These are phyloP conservation scores for Panicum virgatum DNA, from an alignment of 202 grass and related monocot genomes.

Conservation along the genomic window DNA sequence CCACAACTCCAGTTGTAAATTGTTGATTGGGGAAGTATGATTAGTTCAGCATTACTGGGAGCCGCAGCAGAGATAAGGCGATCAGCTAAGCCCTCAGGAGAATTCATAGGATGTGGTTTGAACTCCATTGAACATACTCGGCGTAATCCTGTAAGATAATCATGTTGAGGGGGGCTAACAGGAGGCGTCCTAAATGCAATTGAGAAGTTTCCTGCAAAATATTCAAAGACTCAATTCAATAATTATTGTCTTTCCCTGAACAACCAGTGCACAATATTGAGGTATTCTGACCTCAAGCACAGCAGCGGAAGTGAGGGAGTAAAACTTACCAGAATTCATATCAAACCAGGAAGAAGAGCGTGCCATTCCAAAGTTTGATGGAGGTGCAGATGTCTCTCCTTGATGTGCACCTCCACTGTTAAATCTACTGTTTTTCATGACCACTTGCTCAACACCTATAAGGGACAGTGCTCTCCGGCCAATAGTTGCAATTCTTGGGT, in stretches of 20 bases:
- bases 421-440: constrained; percentile 80
- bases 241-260: not conserved
- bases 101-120: constrained; percentile 69
- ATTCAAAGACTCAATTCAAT: constrained; percentile 22
- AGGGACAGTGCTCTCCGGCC: constrained; percentile 78
- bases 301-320: constrained; percentile 23
- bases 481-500: constrained; percentile 73
- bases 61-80: constrained; percentile 53
- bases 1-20: constrained; percentile 99
- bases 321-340: constrained; percentile 81
- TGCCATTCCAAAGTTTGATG: constrained; percentile 79
- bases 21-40: constrained; percentile 65
- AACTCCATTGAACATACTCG: constrained; percentile 96
- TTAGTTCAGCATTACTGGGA: constrained; percentile 58
- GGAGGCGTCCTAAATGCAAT: constrained; percentile 92
- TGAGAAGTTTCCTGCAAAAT: constrained; percentile 71
- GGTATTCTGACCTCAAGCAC: constrained; percentile 15
- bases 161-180: constrained; percentile 91
- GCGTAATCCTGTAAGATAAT: constrained; percentile 81
- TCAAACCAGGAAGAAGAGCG: constrained; percentile 99
- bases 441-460: constrained; percentile 85
- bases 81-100: constrained; percentile 88
- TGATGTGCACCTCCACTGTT: constrained; percentile 56
- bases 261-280: constrained; percentile 17
- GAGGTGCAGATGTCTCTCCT: constrained; percentile 67